Evolutionary conservation across 2,329 filamentous ascomycete genomes (phyloP).

Genomic region (Zymoseptoria passerinii): DNA sequence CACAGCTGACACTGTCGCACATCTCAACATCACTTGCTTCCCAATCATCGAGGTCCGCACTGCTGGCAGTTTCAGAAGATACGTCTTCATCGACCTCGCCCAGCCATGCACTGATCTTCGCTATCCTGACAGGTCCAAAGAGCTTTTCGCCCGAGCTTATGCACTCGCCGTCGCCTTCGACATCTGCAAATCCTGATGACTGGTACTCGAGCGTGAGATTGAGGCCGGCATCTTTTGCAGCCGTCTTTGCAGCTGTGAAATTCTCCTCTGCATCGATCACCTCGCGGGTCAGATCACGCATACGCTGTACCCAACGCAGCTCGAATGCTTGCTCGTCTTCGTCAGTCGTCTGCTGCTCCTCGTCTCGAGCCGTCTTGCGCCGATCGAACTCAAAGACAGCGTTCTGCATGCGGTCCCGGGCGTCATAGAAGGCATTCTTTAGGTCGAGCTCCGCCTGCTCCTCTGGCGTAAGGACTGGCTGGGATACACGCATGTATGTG

Average conservation of each 20-base stretch:
- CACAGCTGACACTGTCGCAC: constrained; percentile 7
- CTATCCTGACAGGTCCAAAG: neutral
- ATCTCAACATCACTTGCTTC: constrained; percentile 9
- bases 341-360: neutral
- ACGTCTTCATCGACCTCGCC: neutral
- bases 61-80: neutral
- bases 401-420: neutral
- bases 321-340: constrained; percentile 4
- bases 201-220: neutral
- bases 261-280: constrained; percentile 9
- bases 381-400: neutral
- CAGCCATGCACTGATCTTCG: neutral
- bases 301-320: constrained; percentile 6
- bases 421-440: neutral
- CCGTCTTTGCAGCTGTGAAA: constrained; percentile 2
- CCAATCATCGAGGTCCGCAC: constrained; percentile 8
- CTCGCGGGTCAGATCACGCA: constrained; percentile 2
- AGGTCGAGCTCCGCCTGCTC: neutral
- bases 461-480: neutral
- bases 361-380: neutral
- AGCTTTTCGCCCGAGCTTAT: neutral
- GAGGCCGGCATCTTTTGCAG: constrained; percentile 3
- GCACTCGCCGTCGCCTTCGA: neutral
- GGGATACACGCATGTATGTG: neutral
- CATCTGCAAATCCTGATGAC: constrained; percentile 1